Base-by-base conservation (phyloP, 768 basidiomycete genomes). In the Jaapia argillacea region DNA sequence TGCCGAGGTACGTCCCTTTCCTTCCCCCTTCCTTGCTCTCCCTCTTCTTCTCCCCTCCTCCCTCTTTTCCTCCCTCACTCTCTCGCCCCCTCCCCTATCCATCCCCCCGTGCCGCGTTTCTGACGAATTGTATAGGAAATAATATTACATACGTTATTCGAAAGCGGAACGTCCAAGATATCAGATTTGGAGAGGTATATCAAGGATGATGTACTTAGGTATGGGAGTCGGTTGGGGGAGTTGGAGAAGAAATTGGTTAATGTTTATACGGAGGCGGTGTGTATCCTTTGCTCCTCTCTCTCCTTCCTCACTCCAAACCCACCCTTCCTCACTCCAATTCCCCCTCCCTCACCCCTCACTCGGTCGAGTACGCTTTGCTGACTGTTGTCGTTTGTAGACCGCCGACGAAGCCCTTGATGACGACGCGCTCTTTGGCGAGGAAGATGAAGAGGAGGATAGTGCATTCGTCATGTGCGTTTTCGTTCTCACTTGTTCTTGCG, bases 111-210 rank as follows among this genome's bases (percentile, higher is more conserved):
- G 7, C 35, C 16, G 23, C 5, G 10, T 10, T 33, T 33, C 23
- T 40, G 23, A 22, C 45, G 27, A 14, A 26, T n/a, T n/a, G 36
- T 13, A 18, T 46, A 94, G 90, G 90, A 94, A 79, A 93, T 96
- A 25, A 80, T 94, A 27, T 71, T 92, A 2, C 90, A 94, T 58
- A 85, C 89, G 1, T 66, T 97, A 14, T 88, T 92, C 51, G 90
- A 96, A 63, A 87, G 85, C 47, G 93, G 93, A 4, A 78, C 75
- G 5, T 77, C 87, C 0, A 74, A 78, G 44, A 66, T 91, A 6
- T 71, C 79, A 53, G 83, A 87, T 48, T 73, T 98, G 1, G 89
- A 93, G 51, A 72, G 80, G 10, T 92, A 96, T 57, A 77, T 97
- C 56, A 77, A 77, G 40, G 92, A 97, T 48, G 94, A 96, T 47